These are phyloP conservation scores for Chalciporus sp. DNA, from an alignment of 1,284 basidiomycete species.

Conservation along the genomic window DNA sequence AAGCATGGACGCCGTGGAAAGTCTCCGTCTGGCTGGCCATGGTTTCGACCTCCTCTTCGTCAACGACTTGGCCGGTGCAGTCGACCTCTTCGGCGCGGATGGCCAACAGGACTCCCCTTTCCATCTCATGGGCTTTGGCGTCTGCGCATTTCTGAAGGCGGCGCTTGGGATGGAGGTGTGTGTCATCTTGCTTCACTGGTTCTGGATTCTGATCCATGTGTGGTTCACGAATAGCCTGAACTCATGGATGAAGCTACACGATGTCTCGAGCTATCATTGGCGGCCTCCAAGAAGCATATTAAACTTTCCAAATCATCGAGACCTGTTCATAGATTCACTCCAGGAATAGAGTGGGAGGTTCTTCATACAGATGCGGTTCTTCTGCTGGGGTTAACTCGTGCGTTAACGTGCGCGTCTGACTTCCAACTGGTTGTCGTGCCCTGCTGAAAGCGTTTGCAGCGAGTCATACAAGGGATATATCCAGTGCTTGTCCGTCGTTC, in stretches of 20 bases:
- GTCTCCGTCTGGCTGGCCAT: constrained; percentile 51
- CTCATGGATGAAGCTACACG: constrained; percentile 52
- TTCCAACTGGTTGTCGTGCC: neutral
- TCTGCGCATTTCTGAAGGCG: constrained; percentile 73
- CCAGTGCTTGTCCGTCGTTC: constrained; percentile 63
- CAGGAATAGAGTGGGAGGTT: constrained; percentile 74
- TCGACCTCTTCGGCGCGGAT: constrained; percentile 48
- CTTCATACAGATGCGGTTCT: constrained; percentile 71
- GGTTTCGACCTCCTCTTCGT: constrained; percentile 72
- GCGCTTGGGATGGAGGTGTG: constrained; percentile 80
- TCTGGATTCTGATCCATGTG: neutral
- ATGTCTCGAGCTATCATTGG: constrained; percentile 58
- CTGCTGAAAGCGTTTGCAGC: constrained; percentile 36
- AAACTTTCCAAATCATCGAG: constrained; percentile 44
- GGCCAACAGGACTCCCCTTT: constrained; percentile 53
- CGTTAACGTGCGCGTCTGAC: constrained; percentile 53
- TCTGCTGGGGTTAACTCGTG: constrained; percentile 67
- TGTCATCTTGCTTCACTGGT: neutral
- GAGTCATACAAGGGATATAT: constrained; percentile 80
- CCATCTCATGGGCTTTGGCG: constrained; percentile 71
- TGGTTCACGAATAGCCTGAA: constrained; percentile 19
- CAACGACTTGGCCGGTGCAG: constrained; percentile 61
- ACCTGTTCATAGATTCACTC: constrained; percentile 50
- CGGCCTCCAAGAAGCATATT: constrained; percentile 57
- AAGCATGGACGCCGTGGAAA: constrained; percentile 33